Conservation (phyloP, 441 rosid species). For the Corymbia calophylla region DNA sequence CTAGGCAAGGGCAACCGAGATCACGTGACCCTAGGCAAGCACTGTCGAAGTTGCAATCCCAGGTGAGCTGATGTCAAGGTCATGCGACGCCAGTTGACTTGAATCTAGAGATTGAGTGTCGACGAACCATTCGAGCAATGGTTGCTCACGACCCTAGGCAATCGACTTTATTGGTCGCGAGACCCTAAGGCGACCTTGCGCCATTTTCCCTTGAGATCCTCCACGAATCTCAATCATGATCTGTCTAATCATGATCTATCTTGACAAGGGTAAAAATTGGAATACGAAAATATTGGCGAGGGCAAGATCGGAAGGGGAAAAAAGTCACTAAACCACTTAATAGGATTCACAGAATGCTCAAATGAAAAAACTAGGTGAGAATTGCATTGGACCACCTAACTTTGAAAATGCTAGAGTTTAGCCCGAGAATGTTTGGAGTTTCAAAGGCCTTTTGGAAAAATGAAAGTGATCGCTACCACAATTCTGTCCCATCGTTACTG, state of each 20-base stretch:
- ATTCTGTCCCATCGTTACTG: too few species aligned
- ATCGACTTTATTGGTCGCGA: background rate
- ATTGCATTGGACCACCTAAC: background rate
- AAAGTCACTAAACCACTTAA: background rate
- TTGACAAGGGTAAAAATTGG: background rate
- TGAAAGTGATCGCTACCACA: too few species aligned
- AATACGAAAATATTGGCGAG: background rate
- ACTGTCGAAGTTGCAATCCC: background rate
- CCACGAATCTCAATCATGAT: background rate
- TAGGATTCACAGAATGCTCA: background rate
- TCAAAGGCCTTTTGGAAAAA: too few species aligned
- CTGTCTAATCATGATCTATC: too few species aligned
- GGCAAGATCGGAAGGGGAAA: background rate
- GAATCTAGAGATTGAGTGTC: background rate
- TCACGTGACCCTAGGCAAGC: background rate
- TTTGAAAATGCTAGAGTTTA: too few species aligned
- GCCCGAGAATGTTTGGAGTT: too few species aligned
- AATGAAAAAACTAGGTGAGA: background rate
- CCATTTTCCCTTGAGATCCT: background rate
- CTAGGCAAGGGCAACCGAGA: background rate
- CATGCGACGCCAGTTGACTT: background rate
- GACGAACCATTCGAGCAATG: too few species aligned
- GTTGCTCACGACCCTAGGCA: background rate
- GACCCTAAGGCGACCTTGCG: background rate
- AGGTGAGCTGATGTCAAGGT: accelerated